Evolutionary conservation across 495 filamentous ascomycete genomes (phyloP).

Genomic region (Sphaerosporella brunnea): DNA sequence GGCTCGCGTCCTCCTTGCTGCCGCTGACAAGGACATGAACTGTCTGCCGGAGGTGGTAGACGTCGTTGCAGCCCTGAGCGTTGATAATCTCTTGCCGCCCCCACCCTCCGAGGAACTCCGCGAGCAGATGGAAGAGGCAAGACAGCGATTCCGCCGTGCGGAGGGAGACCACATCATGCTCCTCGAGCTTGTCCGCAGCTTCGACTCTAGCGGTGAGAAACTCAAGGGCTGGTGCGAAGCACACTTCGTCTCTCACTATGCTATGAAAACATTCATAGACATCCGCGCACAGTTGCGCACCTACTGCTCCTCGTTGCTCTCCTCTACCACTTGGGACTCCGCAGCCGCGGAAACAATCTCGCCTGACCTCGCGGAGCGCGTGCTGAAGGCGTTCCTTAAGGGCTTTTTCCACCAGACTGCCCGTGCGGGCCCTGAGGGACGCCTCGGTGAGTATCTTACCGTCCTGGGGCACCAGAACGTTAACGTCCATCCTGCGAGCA

Average conservation of each 20-base stretch:
- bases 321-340: conserved; percentile 28
- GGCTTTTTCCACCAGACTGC: conserved; percentile 77
- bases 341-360: conserved; percentile 23
- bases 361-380: conserved; percentile 35
- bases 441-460: conserved; percentile 53
- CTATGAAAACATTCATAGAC: conserved; percentile 52
- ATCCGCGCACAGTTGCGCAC: conserved; percentile 73
- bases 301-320: conserved; percentile 29
- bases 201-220: conserved; percentile 30
- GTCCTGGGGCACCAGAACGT: conserved; percentile 69
- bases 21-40: conserved; percentile 45
- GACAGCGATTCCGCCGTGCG: conserved; percentile 55
- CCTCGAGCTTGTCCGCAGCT: conserved; percentile 64
- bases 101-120: conserved; percentile 62
- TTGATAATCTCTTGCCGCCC: conserved; percentile 67
- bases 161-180: conserved; percentile 86
- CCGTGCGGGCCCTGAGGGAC: conserved; percentile 60
- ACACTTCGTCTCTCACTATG: conserved; percentile 59
- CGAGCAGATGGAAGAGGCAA: conserved; percentile 53
- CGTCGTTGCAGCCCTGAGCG: conserved; percentile 67
- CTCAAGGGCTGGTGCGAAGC: conserved; percentile 17
- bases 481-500: conserved; percentile 74
- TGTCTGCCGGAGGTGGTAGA: conserved; percentile 77
- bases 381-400: conserved; percentile 64
- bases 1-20: conserved; percentile 66